Evolutionary conservation across 129 eudicot species (phyloP).

Genomic region (Centaurea solstitialis): DNA sequence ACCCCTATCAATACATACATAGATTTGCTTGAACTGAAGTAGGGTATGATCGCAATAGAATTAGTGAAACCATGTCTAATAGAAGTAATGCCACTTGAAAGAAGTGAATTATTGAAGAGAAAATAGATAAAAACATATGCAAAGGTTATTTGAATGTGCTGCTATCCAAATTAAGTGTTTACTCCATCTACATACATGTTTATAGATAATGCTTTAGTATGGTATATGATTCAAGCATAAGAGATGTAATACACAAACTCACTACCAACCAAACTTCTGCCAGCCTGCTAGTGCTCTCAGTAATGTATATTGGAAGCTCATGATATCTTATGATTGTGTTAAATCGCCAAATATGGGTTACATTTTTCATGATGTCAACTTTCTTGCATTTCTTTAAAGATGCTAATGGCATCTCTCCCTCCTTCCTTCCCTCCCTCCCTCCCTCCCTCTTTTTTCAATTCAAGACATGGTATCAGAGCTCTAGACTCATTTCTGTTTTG

Average conservation of each 20-base stretch:
- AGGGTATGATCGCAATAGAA: not conserved
- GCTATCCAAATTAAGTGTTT: not conserved
- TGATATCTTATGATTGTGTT: no score
- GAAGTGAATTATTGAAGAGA: not conserved
- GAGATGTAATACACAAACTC: not conserved
- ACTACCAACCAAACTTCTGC: not conserved
- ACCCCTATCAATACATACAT: not conserved
- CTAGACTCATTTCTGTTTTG: no score
- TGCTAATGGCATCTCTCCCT: no score
- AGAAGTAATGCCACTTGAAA: not conserved
- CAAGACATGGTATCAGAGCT: no score
- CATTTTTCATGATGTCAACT: no score
- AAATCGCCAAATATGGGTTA: no score
- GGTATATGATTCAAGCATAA: not conserved
- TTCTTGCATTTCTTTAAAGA: no score
- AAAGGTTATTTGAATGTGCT: not conserved
- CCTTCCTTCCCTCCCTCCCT: no score
- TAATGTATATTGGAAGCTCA: no score
- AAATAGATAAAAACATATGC: not conserved
- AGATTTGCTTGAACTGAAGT: conserved; percentile 13
- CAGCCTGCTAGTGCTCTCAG: not conserved
- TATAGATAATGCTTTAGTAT: not conserved
- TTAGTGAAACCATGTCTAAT: not conserved
- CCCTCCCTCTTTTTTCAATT: no score
- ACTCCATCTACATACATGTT: not conserved